Base-by-base conservation (phyloP, 176 grass and related monocot species). In the Phoenix dactylifera region DNA sequence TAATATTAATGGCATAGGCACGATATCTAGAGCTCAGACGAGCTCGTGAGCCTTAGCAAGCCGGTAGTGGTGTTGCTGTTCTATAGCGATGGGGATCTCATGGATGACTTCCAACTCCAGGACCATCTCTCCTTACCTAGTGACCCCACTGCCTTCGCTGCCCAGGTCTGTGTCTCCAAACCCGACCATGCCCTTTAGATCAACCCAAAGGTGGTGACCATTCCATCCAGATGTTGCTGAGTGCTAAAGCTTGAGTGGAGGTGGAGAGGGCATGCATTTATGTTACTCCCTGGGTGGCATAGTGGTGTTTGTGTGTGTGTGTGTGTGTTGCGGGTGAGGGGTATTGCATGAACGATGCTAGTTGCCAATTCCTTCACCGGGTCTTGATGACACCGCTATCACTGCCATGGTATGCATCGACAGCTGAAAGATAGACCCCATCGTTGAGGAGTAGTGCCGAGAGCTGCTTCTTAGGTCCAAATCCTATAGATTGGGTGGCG, bases 381-480 rank as follows among this genome's bases (percentile, higher is more conserved):
- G 1, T 58, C 28, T 20, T 6, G 54, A 69, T 17, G 53, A 57
- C 5, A 30, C 5, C 22, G 17, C 16, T 24, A 17, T 1, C 16
- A 16, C 50, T 26, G 57, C 52, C 3, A 68, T 73, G 3, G 61
- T 49, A 7, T 55, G 62, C 7, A 32, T 18, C 7, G 9, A 39
- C 32, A 9, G 7, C 2, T 0, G 29, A 29, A 63, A 44, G 60
- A 49, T 49, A 32, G 60, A 63, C 18, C 65, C 81, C 7, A 56
- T 71, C n/a, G 49, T 69, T 2, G 82, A 86, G 61, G 72, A 63
- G 17, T 18, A 63, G 60, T 63, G 60, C 32, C 32, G 83, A 6
- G 83, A 84, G 68, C 35, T 70, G 18, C 58, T 81, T 14, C 57
- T 81, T 30, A 80, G 73, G 35, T 72, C 83, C 44, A 83, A 83